Base-by-base conservation (phyloP, 116 monocot species). In the Cymodocea nodosa region DNA sequence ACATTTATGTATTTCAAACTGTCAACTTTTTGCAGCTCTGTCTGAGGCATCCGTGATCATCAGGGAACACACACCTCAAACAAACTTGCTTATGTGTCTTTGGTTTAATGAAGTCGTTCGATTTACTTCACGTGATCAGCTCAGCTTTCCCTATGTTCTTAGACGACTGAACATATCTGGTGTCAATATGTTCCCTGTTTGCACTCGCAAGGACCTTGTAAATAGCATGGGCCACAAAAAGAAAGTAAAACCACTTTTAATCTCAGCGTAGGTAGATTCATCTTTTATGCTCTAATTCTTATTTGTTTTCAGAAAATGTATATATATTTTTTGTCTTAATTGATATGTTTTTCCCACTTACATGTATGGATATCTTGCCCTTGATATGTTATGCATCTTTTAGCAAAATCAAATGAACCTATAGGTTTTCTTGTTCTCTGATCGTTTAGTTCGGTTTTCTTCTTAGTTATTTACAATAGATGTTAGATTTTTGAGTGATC, bases 101-200 rank as follows among this genome's bases (percentile, higher is more conserved):
- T 98, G 98, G 98, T 98, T 90, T 76, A 90, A 95, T 63, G 95
- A 95, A 71, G 95, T 95, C 35, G 95, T 90, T 66, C 82, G 90
- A 6, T 95, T 90, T 65, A 95, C 95, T 18, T 95, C 94, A 16
- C 84, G 94, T 10, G 94, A 95, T 74, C 94, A 95, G 73, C 83
- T 95, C 52, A 95, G 94, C 70, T 95, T 95, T 63, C 94, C 94
- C 0, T 95, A 83, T 48, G 81, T 95, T 61, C 65, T 90, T 62
- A 51, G 90, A 56, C 79, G 84, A 15, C 71, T 98, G 19, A 84
- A 82, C 4, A 64, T 92, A 60, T 59, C 68, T 0, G 73, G 76
- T 11, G 36, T 98, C 40, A 82, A 88, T 56, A 92, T 92, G 88
- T 89, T 98, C 64, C 88, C 92, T n/a, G 98, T 98, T 15, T 98